Percentiles rank a stretch among this genome's conserved stretches.
phyloP scores from a whole-genome alignment of 2,329 filamentous ascomycete species.

The Fusarium incarnatum region DNA sequence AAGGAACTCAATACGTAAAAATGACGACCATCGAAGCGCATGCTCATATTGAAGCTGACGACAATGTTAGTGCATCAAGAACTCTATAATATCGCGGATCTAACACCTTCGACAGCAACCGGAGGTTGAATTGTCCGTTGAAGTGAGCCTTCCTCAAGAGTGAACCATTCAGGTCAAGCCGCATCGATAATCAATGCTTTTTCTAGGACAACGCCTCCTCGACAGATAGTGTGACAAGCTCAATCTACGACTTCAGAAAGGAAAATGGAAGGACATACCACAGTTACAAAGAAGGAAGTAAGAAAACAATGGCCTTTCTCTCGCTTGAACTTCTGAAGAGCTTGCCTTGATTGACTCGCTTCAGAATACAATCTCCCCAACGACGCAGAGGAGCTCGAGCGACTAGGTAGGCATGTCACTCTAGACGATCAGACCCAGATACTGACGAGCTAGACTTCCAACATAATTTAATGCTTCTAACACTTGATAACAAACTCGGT shows the following conservation, averaged over 20 bases:
- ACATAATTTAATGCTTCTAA: constrained; percentile 20
- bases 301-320: not conserved
- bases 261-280: constrained; percentile 29
- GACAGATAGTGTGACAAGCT: constrained; percentile 23
- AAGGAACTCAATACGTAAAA: not conserved
- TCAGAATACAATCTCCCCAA: constrained; percentile 25
- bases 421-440: rapidly evolving
- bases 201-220: constrained; percentile 16
- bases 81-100: not conserved
- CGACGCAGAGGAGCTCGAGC: constrained; percentile 15
- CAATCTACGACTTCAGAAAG: constrained; percentile 13
- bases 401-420: not conserved
- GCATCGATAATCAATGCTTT: not conserved
- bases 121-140: not conserved
- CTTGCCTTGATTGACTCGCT: not conserved
- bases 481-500: constrained; percentile 20
- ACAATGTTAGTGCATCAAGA: not conserved
- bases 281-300: constrained; percentile 20
- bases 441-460: constrained; percentile 6
- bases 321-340: rapidly evolving
- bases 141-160: not conserved
- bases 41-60: constrained; percentile 9
- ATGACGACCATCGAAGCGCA: constrained; percentile 26
- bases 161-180: rapidly evolving
- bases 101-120: not conserved